Evolutionary conservation across 73 alveolate species (phyloP), one percentile per base, ranked within the genome.

Genomic region (Tetrahymena malaccensis): DNA sequence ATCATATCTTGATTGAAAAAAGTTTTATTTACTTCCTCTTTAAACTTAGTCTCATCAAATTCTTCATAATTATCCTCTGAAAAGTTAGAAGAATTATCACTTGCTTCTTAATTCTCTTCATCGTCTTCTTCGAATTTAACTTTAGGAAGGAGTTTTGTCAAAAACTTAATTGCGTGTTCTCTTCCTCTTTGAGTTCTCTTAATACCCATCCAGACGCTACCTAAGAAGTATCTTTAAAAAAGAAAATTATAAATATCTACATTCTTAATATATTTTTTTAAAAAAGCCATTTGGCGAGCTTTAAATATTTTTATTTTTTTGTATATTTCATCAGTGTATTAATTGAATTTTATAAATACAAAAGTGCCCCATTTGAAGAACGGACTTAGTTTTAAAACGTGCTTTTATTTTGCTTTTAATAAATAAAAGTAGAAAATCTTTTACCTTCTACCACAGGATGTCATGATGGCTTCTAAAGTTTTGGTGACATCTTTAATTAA

Each of bases 191-290:
- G 85, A 34, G 94, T 50, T 55, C 97, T 85, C 43, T 85, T 37
- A 85, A 95, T 95, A 21, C 94, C 84, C 97, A 95, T 89, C 97
- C 97, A 95, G 10, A 95, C 95, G 21, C 95, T 43, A 85, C 97
- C 97, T 37, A 95, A 84, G 10, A 95, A 58, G 83, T 85, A 95
- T 93, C 89, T 70, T 27, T 70, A 22, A 70, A 70, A 22, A 70
- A 70, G 37, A 70, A 40, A 40, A 40, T 40, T 40, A 8, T 40
- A 40, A 40, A 40, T 6, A 40, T 40, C 44, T 40, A 40, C 44
- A 40, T 40, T 7, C 16, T 0, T 7, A 7, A 40, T 15, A 40
- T 11, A 40, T 4, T 7, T 40, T 40, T 10, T 40, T 40, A 40
- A 40, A 40, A 40, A 6, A 10, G 15, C 9, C 9, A 8, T 40